Base-by-base conservation (phyloP, 2,329 filamentous ascomycete species). In the Hypoxylon sp. region DNA sequence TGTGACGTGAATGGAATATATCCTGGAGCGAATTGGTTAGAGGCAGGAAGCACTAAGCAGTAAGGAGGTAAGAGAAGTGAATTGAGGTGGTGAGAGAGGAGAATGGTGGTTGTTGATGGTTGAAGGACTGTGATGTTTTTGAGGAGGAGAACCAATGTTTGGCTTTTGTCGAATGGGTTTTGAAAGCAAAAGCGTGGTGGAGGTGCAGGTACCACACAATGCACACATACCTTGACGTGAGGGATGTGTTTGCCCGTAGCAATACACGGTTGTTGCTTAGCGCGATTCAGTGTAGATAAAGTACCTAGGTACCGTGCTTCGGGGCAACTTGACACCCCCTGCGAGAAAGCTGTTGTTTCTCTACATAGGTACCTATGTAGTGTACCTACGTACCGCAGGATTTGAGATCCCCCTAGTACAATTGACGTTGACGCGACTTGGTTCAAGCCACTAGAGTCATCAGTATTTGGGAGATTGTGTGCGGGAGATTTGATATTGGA, bases 111-210 rank as follows among this genome's bases (percentile, higher is more conserved):
- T 70, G 67, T 71, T 74, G 67, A 62, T 66, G 37, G 68, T 63
- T 52, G 73, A 62, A 48, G 54, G 42, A 50, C 33, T 24, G 66
- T 74, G 67, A 69, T 76, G 74, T 76, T 76, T 76, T 76, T 71
- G 68, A 74, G 63, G 59, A 69, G 59, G 62, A 39, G 47, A 65
- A 58, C 37, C 65, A 73, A 74, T 75, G 73, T 76, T 75, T 74
- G 70, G 70, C 47, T 70, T 62, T 63, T 66, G 67, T 33, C 8
- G 4, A 50, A 50, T 62, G 53, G 63, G 59, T 48, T 58, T 69
- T 58, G 59, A 58, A 59, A 63, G 66, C 47, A 55, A 51, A 58
- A 66, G 63, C 33, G 54, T 44, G 57, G 60, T 47, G 66, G 9
- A 39, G 11, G 44, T 44, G 57, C 33, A 59, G 61, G 71, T 73